Percentiles rank a stretch among this genome's conserved stretches.
These are phyloP conservation scores for Penicillium atrosanguineum DNA, from an alignment of 495 filamentous ascomycete species.

Conservation along the genomic window DNA sequence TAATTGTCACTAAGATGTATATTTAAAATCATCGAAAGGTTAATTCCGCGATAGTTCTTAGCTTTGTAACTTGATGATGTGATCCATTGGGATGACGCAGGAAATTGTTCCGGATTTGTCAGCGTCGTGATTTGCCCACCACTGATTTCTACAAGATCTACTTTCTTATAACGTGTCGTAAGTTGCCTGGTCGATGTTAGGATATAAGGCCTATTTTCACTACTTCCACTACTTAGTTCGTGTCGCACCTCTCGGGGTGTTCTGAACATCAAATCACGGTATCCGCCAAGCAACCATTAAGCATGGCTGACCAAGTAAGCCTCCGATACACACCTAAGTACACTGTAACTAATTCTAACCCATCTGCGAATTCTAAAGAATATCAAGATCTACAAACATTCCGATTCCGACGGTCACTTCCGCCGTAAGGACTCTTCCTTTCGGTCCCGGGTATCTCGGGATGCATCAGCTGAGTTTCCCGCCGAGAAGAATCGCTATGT, in stretches of 20 bases:
- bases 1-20: background rate
- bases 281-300: background rate
- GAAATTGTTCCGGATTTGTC: conserved; percentile 9
- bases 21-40: background rate
- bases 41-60: background rate
- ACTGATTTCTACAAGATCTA: background rate
- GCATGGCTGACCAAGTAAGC: conserved; percentile 11
- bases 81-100: conserved; percentile 3
- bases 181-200: background rate
- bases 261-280: background rate
- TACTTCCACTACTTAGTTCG: background rate
- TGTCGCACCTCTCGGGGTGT: background rate
- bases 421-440: conserved; percentile 47
- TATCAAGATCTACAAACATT: conserved; percentile 29
- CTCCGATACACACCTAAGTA: background rate
- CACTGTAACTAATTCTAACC: background rate
- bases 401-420: conserved; percentile 51
- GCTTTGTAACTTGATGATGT: conserved; percentile 1
- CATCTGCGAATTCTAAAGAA: conserved; percentile 7
- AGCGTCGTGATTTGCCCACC: background rate
- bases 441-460: conserved; percentile 48
- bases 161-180: background rate
- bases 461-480: conserved; percentile 61
- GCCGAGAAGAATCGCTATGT: conserved; percentile 75
- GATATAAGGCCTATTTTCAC: background rate